Base-by-base conservation (phyloP, 2,329 filamentous ascomycete genomes). In the Pezizomycotina sp. region DNA sequence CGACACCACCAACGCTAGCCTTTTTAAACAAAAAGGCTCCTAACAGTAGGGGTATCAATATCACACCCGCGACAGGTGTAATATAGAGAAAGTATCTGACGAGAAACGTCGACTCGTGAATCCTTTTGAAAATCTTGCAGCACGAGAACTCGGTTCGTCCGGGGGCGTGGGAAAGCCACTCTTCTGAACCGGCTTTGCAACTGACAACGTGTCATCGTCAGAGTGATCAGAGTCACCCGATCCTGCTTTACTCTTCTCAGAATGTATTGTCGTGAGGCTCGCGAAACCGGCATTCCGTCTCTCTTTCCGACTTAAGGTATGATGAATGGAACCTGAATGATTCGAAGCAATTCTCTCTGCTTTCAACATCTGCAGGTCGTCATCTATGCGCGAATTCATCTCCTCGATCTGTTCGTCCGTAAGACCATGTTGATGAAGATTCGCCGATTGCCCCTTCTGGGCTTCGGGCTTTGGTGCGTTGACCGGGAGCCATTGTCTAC, bases 1-100 rank as follows among this genome's bases (percentile, higher is more conserved):
- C 53, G 0, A 92, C 82, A 13, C 77, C 81, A 1, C 82, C 82
- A 2, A 77, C 68, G 8, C 68, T 71, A 2, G 76, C 62, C 31
- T 65, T 47, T n/a, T 62, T 60, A 44, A 66, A 77, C 1, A 67
- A 45, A 12, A 78, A 57, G 1, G 64, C 66, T 4, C 75, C 77
- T 14, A 82, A 56, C 4, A 82, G 59, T 25, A 80, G 56, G 0
- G 77, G 77, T 29, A 80, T 69, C 24, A 81, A 60, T 4, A 83
- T 60, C 4, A 82, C 55, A 8, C 71, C 46, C 2, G 70, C 66
- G 7, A 80, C 38, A 0, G 77, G 77, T 1, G 66, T 59, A 47
- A 80, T 77, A 52, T 83, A 83, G 14, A 70, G 69, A 49, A 80
- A 65, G 52, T 79, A 82, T 28, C 77, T 66, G 31, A 81, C 56